Conservation (phyloP, 805 yeast species). For the Metschnikowia orientalis region DNA sequence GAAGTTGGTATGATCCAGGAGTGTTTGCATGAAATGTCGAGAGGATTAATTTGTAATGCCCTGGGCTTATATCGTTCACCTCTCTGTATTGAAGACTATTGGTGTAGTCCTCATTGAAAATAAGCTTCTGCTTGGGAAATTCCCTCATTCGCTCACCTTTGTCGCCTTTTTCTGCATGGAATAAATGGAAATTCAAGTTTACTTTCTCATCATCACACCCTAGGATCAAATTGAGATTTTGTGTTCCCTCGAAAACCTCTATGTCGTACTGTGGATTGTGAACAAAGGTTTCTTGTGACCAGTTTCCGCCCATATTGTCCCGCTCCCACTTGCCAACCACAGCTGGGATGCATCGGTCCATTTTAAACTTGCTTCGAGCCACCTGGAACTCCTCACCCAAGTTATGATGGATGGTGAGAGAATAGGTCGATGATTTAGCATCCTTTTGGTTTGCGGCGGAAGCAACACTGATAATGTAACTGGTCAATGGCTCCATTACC, state of each 20-base stretch:
- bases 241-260: conserved; percentile 14
- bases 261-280: conserved; percentile 53
- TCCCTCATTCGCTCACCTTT: conserved; percentile 18
- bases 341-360: conserved; percentile 11
- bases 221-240: conserved; percentile 15
- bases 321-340: conserved; percentile 44
- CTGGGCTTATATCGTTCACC: conserved; percentile 23
- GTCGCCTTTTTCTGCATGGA: conserved; percentile 32
- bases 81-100: conserved; percentile 30
- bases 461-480: conserved; percentile 28
- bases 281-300: conserved; percentile 43
- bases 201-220: conserved; percentile 15
- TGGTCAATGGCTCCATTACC: conserved; percentile 19
- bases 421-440: conserved; percentile 19
- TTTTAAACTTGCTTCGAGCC: conserved; percentile 27
- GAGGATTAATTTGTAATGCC: conserved; percentile 41
- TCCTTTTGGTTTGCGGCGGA: conserved; percentile 16
- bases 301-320: conserved; percentile 50
- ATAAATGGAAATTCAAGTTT: conserved; percentile 41
- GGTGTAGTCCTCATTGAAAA: conserved; percentile 29
- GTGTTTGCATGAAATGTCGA: conserved; percentile 41
- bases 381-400: conserved; percentile 9
- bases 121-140: conserved; percentile 22
- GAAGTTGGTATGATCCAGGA: conserved; percentile 28
- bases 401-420: conserved; percentile 27